phyloP scores from a whole-genome alignment of 345 rosid species.

The Lenwebbia sp. region DNA sequence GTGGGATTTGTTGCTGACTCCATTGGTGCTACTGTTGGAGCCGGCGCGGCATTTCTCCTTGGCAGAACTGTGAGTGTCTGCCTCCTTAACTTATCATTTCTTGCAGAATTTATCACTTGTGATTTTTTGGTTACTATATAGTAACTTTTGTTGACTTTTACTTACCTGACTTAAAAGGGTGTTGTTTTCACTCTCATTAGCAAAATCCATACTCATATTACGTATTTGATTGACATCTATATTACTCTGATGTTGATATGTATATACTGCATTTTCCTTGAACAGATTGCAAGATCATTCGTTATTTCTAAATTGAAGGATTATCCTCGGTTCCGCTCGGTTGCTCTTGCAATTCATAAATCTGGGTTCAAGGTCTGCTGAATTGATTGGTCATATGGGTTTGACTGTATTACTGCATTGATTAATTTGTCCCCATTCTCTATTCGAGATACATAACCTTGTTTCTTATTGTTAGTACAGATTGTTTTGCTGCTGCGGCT shows the following conservation, averaged over 20 bases:
- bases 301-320: slow-evolving; percentile 86
- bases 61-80: slow-evolving; percentile 65
- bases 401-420: background rate
- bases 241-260: background rate
- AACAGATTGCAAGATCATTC: slow-evolving; percentile 21
- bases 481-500: slow-evolving; percentile 86
- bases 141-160: background rate
- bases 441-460: background rate
- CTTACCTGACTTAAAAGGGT: background rate
- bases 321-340: slow-evolving; percentile 87
- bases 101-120: background rate
- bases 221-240: background rate
- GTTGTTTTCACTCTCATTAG: background rate
- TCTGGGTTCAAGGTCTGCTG: slow-evolving; percentile 91
- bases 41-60: slow-evolving; percentile 90
- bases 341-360: slow-evolving; percentile 69
- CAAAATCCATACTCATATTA: background rate
- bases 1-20: slow-evolving; percentile 95
- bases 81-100: background rate
- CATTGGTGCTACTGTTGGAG: slow-evolving; percentile 83
- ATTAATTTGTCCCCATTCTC: background rate
- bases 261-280: background rate
- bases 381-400: background rate
- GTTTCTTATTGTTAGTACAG: background rate
- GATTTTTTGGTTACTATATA: background rate